Evolutionary conservation across 371 early-diverging fungal species (phyloP).

Genomic region (Saksenaea vasiformis): DNA sequence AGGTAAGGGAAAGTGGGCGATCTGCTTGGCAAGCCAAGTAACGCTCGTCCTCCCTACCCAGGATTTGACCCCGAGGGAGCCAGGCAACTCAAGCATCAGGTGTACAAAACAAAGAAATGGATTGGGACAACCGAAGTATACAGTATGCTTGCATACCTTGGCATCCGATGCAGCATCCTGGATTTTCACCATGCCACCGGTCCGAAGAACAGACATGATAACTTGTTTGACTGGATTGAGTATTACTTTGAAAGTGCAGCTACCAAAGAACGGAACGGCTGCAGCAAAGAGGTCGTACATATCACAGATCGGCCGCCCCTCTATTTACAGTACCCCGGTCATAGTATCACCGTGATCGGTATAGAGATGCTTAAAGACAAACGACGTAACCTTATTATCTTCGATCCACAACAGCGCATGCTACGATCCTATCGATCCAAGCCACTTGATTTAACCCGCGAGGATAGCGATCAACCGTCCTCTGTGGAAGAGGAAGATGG

Average conservation of each 20-base stretch:
- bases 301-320: constrained; percentile 65
- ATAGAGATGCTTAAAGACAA: constrained; percentile 56
- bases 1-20: constrained; percentile 27
- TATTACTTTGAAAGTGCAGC: constrained; percentile 44
- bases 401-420: constrained; percentile 67
- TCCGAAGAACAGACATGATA: constrained; percentile 57
- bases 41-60: background rate
- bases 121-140: constrained; percentile 81
- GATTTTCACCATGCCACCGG: constrained; percentile 74
- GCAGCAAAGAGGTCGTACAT: constrained; percentile 17
- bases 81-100: constrained; percentile 56
- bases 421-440: constrained; percentile 28
- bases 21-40: background rate
- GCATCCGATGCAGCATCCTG: constrained; percentile 61
- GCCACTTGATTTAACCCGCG: background rate
- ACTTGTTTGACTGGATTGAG: constrained; percentile 58
- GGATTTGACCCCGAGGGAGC: constrained; percentile 74
- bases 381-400: constrained; percentile 58
- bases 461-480: background rate
- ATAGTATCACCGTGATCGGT: constrained; percentile 72
- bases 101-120: constrained; percentile 72
- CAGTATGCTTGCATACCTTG: constrained; percentile 61
- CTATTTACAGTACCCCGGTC: constrained; percentile 79
- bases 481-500: constrained; percentile 20
- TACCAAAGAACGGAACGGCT: background rate